Percentiles rank a stretch among this genome's conserved stretches.
Conservation (phyloP, 306 rosid genomes). For the Sicyos edulis region DNA sequence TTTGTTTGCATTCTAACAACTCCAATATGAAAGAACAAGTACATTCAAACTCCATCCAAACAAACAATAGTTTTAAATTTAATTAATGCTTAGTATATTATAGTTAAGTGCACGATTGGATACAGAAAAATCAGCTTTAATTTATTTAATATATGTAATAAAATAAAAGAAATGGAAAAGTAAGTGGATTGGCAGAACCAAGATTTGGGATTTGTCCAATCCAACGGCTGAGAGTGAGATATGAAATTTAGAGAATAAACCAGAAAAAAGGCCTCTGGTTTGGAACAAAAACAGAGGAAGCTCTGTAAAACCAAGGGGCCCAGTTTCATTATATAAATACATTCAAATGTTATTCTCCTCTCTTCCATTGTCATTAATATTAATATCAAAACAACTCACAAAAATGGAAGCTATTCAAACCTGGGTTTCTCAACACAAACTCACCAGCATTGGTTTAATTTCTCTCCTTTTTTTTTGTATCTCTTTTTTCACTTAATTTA, state of each 20-base stretch:
- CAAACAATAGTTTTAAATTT: too few species aligned
- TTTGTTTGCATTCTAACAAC: too few species aligned
- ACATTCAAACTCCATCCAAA: too few species aligned
- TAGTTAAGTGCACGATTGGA: background rate
- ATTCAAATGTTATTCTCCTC: background rate
- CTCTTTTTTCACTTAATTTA: background rate
- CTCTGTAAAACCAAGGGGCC: conserved; percentile 3
- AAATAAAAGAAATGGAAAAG: too few species aligned
- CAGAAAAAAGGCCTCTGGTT: background rate
- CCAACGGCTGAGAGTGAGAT: too few species aligned
- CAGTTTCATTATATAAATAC: background rate
- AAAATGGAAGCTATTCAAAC: conserved; percentile 61
- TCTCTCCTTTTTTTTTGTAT: background rate
- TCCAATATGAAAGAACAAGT: too few species aligned
- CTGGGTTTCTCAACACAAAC: conserved; percentile 76
- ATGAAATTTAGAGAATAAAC: background rate
- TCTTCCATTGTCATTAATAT: background rate
- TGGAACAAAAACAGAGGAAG: conserved; percentile 7
- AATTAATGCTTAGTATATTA: too few species aligned
- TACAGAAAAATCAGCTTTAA: background rate
- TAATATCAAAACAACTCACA: background rate
- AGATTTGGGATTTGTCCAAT: too few species aligned
- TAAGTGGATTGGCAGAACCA: too few species aligned
- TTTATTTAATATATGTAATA: too few species aligned
- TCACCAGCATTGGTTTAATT: conserved; percentile 53